These are phyloP conservation scores for Termitomyces sp. DNA, from an alignment of 768 basidiomycete genomes.

Conservation along the genomic window DNA sequence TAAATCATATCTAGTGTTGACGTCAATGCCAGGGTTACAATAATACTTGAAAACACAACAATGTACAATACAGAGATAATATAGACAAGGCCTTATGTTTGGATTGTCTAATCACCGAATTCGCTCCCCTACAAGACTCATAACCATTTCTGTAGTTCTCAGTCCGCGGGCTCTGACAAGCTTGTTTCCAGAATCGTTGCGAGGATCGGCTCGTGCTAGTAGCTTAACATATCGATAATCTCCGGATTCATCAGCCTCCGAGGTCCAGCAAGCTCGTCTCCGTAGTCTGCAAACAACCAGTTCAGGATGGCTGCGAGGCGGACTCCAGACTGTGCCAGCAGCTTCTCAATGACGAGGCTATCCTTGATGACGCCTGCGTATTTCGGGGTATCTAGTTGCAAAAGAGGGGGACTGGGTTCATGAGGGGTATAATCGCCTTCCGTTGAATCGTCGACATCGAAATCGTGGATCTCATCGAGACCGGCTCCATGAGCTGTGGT, in stretches of 20 bases:
- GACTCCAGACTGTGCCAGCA: conserved; percentile 80
- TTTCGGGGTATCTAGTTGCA: conserved; percentile 78
- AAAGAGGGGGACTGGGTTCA: conserved; percentile 22
- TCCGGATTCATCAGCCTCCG: background rate
- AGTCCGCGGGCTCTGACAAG: no score
- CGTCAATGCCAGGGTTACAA: no score
- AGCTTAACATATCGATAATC: background rate
- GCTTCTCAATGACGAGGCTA: conserved; percentile 69
- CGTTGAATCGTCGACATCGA: conserved; percentile 7
- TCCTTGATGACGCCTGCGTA: conserved; percentile 69
- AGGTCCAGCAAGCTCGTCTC: background rate
- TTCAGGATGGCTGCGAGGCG: conserved; percentile 83
- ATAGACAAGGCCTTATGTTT: background rate
- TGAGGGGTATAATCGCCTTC: conserved; percentile 1
- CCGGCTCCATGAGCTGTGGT: background rate
- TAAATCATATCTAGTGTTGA: background rate
- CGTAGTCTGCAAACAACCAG: conserved; percentile 50
- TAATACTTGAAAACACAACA: no score
- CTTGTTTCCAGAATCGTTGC: background rate
- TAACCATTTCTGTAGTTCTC: no score
- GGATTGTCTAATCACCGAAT: background rate
- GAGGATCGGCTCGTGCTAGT: background rate
- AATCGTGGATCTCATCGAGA: conserved; percentile 12
- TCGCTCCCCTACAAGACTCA: background rate
- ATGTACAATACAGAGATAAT: background rate